Base-by-base conservation (phyloP, 2,329 filamentous ascomycete species). In the Penicillium sp. region DNA sequence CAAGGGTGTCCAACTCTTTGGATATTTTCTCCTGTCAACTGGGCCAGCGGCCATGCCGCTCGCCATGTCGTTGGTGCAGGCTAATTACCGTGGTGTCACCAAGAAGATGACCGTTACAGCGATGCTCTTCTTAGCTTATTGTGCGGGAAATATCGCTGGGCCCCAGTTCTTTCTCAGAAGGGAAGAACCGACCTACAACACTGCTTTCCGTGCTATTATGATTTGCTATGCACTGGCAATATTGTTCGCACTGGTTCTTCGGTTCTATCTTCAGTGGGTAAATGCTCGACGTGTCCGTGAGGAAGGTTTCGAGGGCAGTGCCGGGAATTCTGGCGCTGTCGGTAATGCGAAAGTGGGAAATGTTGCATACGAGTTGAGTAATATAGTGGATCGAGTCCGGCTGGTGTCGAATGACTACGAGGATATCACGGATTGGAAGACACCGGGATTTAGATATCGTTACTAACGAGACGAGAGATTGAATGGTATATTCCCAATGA, bases 51-150 rank as follows among this genome's bases (percentile, higher is more conserved):
- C 74, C 1, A 71, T 82, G 64, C 78, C 79, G 0, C 70, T 82
- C 1, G 71, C 72, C 9, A 71, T 81, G 64, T 74, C 78, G 0
- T 72, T 81, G 0, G 74, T 80, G 3, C 75, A 78, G 57, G 70
- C 75, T 13, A 81, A 81, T 57, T 78, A 74, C 53, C 71, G 74
- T 10, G 78, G 78, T 13, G 75, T 79, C 16, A 79, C 78, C 26
- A 81, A 81, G 68, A 81, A 80, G 62, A 78, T 79, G 72, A 79
- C 77, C 6, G 74, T 80, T 45, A 80, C 76, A 1, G 76, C 76
- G 0, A 55, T 81, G 55, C 61, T 81, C 3, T 80, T 81, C 51
- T 57, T 80, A 8, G 74, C 73, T 3, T 81, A 80, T 54, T 81
- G 78, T 43, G 63, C 70, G 1, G 78, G 78, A 1, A 81, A 81